Evolutionary conservation across 129 eudicot species (phyloP).

Genomic region (Sambucus nigra): DNA sequence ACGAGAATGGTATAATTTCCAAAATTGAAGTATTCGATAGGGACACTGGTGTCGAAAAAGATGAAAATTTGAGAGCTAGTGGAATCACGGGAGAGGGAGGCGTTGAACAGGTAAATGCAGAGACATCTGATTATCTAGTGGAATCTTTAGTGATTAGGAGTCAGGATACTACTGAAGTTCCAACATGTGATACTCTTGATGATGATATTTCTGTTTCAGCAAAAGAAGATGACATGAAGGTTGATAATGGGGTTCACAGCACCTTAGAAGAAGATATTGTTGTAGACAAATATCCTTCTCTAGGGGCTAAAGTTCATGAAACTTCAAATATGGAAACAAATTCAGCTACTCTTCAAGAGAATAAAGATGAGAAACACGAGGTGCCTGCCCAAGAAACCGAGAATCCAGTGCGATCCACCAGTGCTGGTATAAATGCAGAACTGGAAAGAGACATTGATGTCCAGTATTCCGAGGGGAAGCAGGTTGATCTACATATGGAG

Average conservation of each 20-base stretch:
- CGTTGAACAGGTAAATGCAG: too few species aligned
- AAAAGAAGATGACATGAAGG: too few species aligned
- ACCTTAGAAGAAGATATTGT: neutral
- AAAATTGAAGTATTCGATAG: too few species aligned
- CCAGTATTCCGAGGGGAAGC: too few species aligned
- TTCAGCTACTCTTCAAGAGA: neutral
- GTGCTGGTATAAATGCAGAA: neutral
- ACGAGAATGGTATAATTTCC: neutral
- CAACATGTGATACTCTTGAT: neutral
- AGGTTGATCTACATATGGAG: neutral
- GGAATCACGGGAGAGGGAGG: too few species aligned
- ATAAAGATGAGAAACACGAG: conserved; percentile 1
- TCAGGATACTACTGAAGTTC: neutral
- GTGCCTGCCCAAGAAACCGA: conserved; percentile 1
- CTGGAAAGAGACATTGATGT: neutral
- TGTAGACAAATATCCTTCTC: neutral
- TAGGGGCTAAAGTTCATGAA: conserved; percentile 2
- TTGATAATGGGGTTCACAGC: too few species aligned
- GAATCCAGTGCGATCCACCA: neutral
- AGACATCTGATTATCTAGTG: too few species aligned
- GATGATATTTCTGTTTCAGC: neutral
- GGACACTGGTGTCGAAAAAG: too few species aligned
- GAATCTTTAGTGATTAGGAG: neutral
- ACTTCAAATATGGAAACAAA: neutral
- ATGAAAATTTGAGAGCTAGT: too few species aligned